These are phyloP conservation scores for Aspergillus fumigatus DNA, from an alignment of 2,329 filamentous ascomycete species.

Conservation along the genomic window DNA sequence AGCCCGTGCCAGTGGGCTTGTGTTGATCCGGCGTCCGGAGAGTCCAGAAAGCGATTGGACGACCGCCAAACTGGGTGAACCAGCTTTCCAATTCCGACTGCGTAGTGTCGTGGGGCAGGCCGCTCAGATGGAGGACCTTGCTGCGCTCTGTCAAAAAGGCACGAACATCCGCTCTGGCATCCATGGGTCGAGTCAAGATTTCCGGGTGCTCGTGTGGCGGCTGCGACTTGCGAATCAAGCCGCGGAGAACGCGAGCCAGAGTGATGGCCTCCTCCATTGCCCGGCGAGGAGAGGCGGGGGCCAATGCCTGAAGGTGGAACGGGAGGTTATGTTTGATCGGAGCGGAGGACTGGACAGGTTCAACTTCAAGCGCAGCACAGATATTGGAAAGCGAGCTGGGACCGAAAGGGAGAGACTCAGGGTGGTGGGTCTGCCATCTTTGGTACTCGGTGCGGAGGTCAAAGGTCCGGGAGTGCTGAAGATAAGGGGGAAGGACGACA, in stretches of 20 bases:
- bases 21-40: constrained; percentile 96
- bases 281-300: constrained; percentile 88
- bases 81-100: constrained; percentile 98
- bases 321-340: constrained; percentile 98
- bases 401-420: constrained; percentile 93
- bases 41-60: constrained; percentile 98
- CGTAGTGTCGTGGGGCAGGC: constrained; percentile 93
- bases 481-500: constrained; percentile 90
- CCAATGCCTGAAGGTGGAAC: constrained; percentile 93
- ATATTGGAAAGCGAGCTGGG: constrained; percentile 96
- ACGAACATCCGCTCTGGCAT: constrained; percentile 91
- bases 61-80: constrained; percentile 98
- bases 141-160: constrained; percentile 94
- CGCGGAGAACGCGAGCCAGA: constrained; percentile 83
- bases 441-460: constrained; percentile 97
- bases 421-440: constrained; percentile 97
- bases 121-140: constrained; percentile 97
- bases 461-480: constrained; percentile 96
- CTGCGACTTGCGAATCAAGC: constrained; percentile 93
- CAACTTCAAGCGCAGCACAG: constrained; percentile 94
- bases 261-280: constrained; percentile 98
- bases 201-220: constrained; percentile 90
- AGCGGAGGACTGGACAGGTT: constrained; percentile 93
- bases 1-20: constrained; percentile 97
- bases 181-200: constrained; percentile 91